Evolutionary conservation across 2,329 filamentous ascomycete genomes (phyloP).

Genomic region (Davidsoniella virescens): DNA sequence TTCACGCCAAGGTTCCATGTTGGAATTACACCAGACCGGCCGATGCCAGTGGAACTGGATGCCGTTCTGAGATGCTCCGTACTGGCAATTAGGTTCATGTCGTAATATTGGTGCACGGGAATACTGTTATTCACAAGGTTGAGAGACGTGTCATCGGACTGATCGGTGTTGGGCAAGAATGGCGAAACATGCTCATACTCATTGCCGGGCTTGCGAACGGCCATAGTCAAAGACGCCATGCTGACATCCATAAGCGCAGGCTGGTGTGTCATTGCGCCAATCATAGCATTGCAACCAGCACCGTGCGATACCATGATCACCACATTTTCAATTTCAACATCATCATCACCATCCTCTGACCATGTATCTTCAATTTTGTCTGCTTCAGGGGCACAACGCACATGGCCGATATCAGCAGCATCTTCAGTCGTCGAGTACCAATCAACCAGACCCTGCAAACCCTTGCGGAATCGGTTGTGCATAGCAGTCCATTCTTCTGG

Average conservation of each 20-base stretch:
- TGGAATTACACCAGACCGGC: constrained; percentile 17
- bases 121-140: constrained; percentile 19
- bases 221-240: constrained; percentile 84
- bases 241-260: constrained; percentile 82
- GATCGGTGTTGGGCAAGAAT: constrained; percentile 15
- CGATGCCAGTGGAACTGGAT: constrained; percentile 21
- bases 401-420: constrained; percentile 35
- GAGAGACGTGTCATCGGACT: constrained; percentile 15
- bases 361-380: constrained; percentile 16
- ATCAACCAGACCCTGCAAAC: constrained; percentile 60
- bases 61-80: constrained; percentile 51
- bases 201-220: constrained; percentile 41
- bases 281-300: constrained; percentile 87
- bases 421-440: constrained; percentile 56
- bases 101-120: constrained; percentile 46
- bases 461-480: constrained; percentile 76
- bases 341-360: constrained; percentile 31
- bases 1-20: constrained; percentile 14
- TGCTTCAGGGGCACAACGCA: constrained; percentile 17
- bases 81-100: constrained; percentile 58
- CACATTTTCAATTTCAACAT: constrained; percentile 57
- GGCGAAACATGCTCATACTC: constrained; percentile 22
- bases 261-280: constrained; percentile 80
- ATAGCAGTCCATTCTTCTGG: constrained; percentile 93
- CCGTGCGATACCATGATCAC: constrained; percentile 85